Evolutionary conservation across 148 eudicot genomes (phyloP).

Genomic region (Rhododendron mucronatum): DNA sequence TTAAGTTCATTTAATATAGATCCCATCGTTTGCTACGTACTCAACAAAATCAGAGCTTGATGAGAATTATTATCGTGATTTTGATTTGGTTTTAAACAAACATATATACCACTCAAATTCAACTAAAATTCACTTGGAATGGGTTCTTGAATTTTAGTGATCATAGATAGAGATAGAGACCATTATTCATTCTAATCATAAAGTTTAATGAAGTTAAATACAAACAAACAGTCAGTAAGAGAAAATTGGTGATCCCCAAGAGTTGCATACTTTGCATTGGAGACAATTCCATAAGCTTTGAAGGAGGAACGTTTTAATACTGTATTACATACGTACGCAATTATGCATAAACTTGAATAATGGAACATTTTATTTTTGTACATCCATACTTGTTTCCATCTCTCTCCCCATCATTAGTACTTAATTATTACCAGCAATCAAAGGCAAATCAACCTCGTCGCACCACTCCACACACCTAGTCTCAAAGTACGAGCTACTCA

Average conservation of each 20-base stretch:
- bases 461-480: conserved; percentile 81
- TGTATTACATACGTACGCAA: not conserved
- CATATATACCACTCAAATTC: too few relatives aligned
- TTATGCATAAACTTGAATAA: not conserved
- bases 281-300: not conserved
- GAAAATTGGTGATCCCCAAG: not conserved
- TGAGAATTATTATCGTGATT: too few relatives aligned
- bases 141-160: too few relatives aligned
- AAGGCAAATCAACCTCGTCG: conserved; percentile 82
- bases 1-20: not conserved
- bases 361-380: not conserved
- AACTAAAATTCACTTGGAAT: too few relatives aligned
- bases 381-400: not conserved
- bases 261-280: not conserved
- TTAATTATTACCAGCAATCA: conserved; percentile 34
- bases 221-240: too few relatives aligned
- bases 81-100: too few relatives aligned
- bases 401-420: not conserved
- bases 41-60: too few relatives aligned
- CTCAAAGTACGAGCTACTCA: conserved; percentile 52
- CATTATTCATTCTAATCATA: too few relatives aligned
- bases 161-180: too few relatives aligned
- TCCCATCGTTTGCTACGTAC: too few relatives aligned
- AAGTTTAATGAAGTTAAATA: too few relatives aligned
- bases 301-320: not conserved